Percentiles rank a stretch among this genome's conserved stretches.
Conservation (phyloP, 2,329 filamentous ascomycete species). For the Cladosporium phlei region DNA sequence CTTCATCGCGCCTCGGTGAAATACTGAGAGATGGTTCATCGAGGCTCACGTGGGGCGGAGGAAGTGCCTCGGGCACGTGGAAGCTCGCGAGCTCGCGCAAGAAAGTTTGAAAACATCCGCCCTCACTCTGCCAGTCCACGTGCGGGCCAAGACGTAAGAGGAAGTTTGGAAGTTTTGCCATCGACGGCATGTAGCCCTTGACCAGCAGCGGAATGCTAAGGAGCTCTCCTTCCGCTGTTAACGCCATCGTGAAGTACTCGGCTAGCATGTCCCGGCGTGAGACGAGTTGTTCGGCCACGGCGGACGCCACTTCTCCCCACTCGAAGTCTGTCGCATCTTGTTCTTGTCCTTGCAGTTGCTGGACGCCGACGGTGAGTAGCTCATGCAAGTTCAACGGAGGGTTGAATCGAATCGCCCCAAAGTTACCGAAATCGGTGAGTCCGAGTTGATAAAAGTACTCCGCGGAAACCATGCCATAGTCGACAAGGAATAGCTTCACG, state of each 20-base stretch:
- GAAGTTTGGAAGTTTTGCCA: conserved; percentile 85
- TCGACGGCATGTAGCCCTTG: conserved; percentile 79
- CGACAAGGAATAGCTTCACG: conserved; percentile 84
- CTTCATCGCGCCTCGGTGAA: conserved; percentile 46
- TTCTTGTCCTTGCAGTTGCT: conserved; percentile 52
- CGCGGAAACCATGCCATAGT: conserved; percentile 78
- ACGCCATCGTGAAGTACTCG: conserved; percentile 87
- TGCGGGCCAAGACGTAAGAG: conserved; percentile 81
- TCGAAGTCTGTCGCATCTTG: conserved; percentile 54
- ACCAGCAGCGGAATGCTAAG: conserved; percentile 75
- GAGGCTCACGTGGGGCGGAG: conserved; percentile 43
- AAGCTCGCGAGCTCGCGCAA: conserved; percentile 82
- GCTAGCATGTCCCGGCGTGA: conserved; percentile 76
- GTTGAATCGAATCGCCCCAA: conserved; percentile 75
- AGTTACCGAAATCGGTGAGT: conserved; percentile 92
- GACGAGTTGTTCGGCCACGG: conserved; percentile 65
- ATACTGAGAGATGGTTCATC: conserved; percentile 38
- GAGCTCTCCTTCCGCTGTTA: conserved; percentile 73
- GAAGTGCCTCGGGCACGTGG: conserved; percentile 83
- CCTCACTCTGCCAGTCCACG: conserved; percentile 81
- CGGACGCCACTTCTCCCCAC: conserved; percentile 60
- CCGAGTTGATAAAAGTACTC: conserved; percentile 97
- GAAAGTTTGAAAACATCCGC: conserved; percentile 78
- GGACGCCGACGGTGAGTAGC: conserved; percentile 67
- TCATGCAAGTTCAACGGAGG: conserved; percentile 68